Evolutionary conservation across 129 eudicot species (phyloP).

Genomic region (Helichrysum umbraculigerum): DNA sequence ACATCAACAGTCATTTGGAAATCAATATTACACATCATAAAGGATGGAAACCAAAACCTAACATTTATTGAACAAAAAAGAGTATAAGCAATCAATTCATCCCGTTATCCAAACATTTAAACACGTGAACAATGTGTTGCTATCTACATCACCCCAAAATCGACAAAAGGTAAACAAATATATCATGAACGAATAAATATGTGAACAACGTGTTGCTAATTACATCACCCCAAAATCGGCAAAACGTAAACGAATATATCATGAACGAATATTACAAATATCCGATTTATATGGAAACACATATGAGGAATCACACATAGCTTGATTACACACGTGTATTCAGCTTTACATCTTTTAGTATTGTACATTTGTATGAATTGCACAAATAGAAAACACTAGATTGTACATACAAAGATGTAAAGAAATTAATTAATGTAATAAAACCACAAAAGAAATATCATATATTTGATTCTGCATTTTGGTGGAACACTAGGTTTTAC

Average conservation of each 20-base stretch:
- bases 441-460: too few relatives aligned
- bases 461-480: not conserved
- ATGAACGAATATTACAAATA: slow-evolving; percentile 1
- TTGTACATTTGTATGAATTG: not conserved
- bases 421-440: too few relatives aligned
- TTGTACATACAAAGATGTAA: not conserved
- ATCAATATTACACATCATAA: not conserved
- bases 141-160: slow-evolving; percentile 16
- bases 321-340: not conserved
- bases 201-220: not conserved
- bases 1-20: not conserved
- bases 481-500: not conserved
- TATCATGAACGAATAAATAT: too few relatives aligned
- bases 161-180: too few relatives aligned
- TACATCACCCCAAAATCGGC: slow-evolving; percentile 6
- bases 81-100: not conserved
- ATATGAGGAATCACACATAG: not conserved
- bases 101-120: not conserved
- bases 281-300: slow-evolving; percentile 2
- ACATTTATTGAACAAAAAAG: not conserved
- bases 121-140: not conserved
- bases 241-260: not conserved
- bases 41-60: too few relatives aligned
- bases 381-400: not conserved
- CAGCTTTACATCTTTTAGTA: not conserved